Base-by-base conservation (phyloP, 2,329 filamentous ascomycete genomes). In the Dryadomyces quercivorus region DNA sequence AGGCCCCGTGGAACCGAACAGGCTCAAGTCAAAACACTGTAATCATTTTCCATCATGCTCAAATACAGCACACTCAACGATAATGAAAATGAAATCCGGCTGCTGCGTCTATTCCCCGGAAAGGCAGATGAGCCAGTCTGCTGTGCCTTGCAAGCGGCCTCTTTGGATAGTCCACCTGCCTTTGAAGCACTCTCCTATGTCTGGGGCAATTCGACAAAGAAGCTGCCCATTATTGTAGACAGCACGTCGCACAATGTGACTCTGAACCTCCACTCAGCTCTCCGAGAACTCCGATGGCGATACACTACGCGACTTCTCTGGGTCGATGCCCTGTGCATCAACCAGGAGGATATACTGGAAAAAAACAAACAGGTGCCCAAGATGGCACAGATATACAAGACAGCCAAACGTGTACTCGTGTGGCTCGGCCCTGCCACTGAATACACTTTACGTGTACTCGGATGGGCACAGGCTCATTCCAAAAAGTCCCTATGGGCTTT, bases 171-270 rank as follows among this genome's bases (percentile, higher is more conserved):
- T 15, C 2, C 26, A 26, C 46, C 26, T 3, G 26, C 15, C 26
- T 49, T 34, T 20, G 46, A 49, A 26, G 50, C 50, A 5, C 50
- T 52, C 16, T 52, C 50, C 16, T 52, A 52, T 13, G 26, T 45
- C 50, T 52, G 50, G 50, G 50, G 26, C 9, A 12, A 51, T 31
- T 8, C 36, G 36, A 4, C 36, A 3, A 8, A 13, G 36, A 12
- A 12, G 10, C 36, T 47, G 45, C 9, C 15, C 1, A n/a, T 26
- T 7, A 43, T 9, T 3, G 8, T 38, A 3, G 15, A 45, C 40
- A 10, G n/a, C n/a, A 21, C 20, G 8, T 8, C 10, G 5, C 18
- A 21, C 26, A 15, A 5, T 1, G 10, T 52, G 2, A 52, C 22
- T 1, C 1, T 2, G 5, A 52, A 52, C 7, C 43, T 52, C 2